Evolutionary conservation across 176 grass and related monocot genomes (phyloP).

Genomic region (Oryza glaberrima): DNA sequence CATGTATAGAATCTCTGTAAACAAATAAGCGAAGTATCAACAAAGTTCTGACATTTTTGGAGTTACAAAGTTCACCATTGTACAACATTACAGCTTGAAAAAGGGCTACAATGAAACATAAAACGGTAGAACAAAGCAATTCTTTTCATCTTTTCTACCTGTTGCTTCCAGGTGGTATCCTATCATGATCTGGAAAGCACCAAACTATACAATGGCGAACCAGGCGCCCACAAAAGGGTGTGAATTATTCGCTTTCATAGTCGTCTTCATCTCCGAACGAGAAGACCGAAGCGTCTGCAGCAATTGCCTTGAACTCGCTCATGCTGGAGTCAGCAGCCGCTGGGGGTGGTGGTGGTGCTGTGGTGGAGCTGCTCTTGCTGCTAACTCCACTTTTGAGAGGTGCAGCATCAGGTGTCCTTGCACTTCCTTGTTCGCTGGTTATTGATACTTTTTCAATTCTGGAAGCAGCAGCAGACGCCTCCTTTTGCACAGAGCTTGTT

Average conservation of each 20-base stretch:
- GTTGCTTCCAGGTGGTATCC: constrained; percentile 11
- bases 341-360: constrained; percentile 8
- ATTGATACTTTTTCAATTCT: constrained; percentile 61
- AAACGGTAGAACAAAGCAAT: constrained; percentile 57
- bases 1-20: constrained; percentile 7
- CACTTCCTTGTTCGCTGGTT: constrained; percentile 46
- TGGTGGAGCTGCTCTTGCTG: constrained; percentile 42
- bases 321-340: constrained; percentile 51
- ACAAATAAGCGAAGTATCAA: constrained; percentile 13
- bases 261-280: constrained; percentile 95
- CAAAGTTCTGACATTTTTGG: constrained; percentile 23
- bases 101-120: constrained; percentile 41
- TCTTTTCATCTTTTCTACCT: constrained; percentile 10
- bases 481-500: constrained; percentile 43
- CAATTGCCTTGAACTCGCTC: constrained; percentile 97
- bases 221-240: neutral
- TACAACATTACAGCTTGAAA: constrained; percentile 28
- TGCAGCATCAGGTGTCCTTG: constrained; percentile 46
- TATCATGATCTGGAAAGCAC: constrained; percentile 28
- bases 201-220: constrained; percentile 49
- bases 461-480: constrained; percentile 36
- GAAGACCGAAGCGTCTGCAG: constrained; percentile 88
- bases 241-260: constrained; percentile 78
- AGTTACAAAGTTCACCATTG: constrained; percentile 38
- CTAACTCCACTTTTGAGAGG: constrained; percentile 50